Conservation (phyloP, 805 yeast genomes). For the Helenozyma rhizophorensis region DNA sequence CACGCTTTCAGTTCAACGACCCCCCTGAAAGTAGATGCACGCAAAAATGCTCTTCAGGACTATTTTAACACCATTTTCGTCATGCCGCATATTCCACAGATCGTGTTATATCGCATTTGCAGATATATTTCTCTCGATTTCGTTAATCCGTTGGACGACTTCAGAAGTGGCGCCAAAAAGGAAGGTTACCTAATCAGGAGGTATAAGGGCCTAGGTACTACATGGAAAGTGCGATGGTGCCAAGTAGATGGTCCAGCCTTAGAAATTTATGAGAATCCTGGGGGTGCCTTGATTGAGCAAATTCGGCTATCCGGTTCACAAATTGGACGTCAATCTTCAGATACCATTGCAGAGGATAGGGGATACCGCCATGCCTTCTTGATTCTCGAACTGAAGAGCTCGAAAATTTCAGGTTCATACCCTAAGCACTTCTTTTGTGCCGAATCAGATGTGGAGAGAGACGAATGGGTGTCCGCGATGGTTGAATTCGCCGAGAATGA, state of each 20-base stretch:
- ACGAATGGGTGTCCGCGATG: constrained; percentile 57
- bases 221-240: constrained; percentile 71
- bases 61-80: constrained; percentile 56
- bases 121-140: constrained; percentile 65
- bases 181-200: constrained; percentile 65
- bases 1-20: constrained; percentile 50
- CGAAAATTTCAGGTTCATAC: constrained; percentile 26
- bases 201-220: constrained; percentile 56
- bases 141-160: constrained; percentile 53
- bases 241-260: constrained; percentile 57
- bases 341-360: constrained; percentile 39
- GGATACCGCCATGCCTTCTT: constrained; percentile 61
- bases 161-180: constrained; percentile 49
- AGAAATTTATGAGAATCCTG: constrained; percentile 53
- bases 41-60: constrained; percentile 52
- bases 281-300: constrained; percentile 51
- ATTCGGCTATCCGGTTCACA: constrained; percentile 48
- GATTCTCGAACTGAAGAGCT: constrained; percentile 42
- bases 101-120: constrained; percentile 51
- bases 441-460: constrained; percentile 73
- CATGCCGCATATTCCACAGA: constrained; percentile 55
- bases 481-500: constrained; percentile 29
- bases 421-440: constrained; percentile 70
- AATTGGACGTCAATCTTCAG: constrained; percentile 48
- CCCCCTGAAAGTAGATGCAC: constrained; percentile 61